A percentile compares a stretch with the other conserved stretches of the same genome.
phyloP scores from a whole-genome alignment of 768 basidiomycete species.

The Rickenella mellea region DNA sequence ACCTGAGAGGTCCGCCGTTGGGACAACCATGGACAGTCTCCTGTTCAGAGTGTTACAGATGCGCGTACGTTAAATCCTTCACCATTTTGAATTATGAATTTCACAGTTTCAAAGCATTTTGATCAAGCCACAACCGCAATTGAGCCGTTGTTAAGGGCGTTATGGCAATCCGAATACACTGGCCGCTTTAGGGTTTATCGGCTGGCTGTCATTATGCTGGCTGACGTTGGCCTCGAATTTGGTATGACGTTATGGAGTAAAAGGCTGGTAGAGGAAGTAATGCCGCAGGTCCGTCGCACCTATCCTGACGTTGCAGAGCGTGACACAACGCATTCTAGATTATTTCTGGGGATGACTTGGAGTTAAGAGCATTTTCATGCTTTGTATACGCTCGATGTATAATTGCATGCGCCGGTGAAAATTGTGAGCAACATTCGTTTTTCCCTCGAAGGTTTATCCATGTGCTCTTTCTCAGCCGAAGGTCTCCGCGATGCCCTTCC shows the following conservation, averaged over 20 bases:
- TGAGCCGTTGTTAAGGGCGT: slow-evolving; percentile 55
- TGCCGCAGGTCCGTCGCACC: slow-evolving; percentile 57
- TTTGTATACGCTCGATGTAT: slow-evolving; percentile 69
- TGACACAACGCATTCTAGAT: slow-evolving; percentile 30
- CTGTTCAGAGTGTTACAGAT: slow-evolving; percentile 32
- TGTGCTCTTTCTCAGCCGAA: slow-evolving; percentile 10
- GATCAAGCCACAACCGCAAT: slow-evolving; percentile 55
- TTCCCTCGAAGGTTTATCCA: not conserved
- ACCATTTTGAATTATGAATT: slow-evolving; percentile 2
- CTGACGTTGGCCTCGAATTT: slow-evolving; percentile 71
- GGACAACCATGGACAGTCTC: slow-evolving; percentile 30
- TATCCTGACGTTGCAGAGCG: not conserved
- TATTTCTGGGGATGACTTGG: slow-evolving; percentile 61
- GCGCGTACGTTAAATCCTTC: slow-evolving; percentile 21
- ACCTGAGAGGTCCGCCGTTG: slow-evolving; percentile 18
- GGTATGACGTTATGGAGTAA: slow-evolving; percentile 60
- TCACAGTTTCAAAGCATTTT: slow-evolving; percentile 38
- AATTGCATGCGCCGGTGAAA: slow-evolving; percentile 30
- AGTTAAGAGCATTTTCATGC: slow-evolving; percentile 68
- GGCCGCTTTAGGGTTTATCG: slow-evolving; percentile 60
- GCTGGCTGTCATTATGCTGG: slow-evolving; percentile 59
- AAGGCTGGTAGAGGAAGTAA: slow-evolving; percentile 63
- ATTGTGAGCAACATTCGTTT: slow-evolving; percentile 4
- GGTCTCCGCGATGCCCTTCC: slow-evolving; percentile 47
- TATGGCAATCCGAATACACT: slow-evolving; percentile 79